Evolutionary conservation across 2,329 filamentous ascomycete genomes (phyloP).

Genomic region (Stagonosporopsis vannaccii): DNA sequence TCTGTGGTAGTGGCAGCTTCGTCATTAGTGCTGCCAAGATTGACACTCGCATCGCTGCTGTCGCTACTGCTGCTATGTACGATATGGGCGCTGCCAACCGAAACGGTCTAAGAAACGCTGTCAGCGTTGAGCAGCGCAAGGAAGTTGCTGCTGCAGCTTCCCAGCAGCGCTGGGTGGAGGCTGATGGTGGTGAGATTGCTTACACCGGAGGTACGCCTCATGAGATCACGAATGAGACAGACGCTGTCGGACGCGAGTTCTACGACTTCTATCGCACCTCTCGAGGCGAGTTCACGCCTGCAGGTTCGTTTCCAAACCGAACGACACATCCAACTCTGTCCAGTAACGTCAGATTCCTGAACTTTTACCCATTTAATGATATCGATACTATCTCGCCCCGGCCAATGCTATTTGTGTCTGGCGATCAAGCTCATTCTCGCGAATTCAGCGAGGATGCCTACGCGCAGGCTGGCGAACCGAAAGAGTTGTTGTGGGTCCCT

Average conservation of each 20-base stretch:
- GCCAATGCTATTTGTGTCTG: slow-evolving; percentile 32
- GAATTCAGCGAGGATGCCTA: slow-evolving; percentile 41
- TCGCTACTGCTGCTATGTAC: not conserved
- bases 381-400: slow-evolving; percentile 18
- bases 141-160: not conserved
- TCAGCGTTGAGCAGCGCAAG: not conserved
- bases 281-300: slow-evolving; percentile 38
- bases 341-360: slow-evolving; percentile 24
- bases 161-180: not conserved
- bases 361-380: not conserved
- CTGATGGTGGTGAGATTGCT: not conserved
- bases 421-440: slow-evolving; percentile 36
- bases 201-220: not conserved
- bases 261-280: slow-evolving; percentile 46
- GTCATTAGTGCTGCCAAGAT: not conserved
- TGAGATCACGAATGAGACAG: slow-evolving; percentile 27
- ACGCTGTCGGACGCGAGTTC: slow-evolving; percentile 35
- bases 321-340: not conserved
- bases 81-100: not conserved
- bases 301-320: slow-evolving; percentile 4
- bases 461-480: slow-evolving; percentile 42
- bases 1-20: not conserved
- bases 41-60: not conserved
- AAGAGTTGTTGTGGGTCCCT: slow-evolving; percentile 46
- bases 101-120: not conserved